Evolutionary conservation across 75 land plant genomes (phyloP).

Genomic region (Ceratopteris richardii): DNA sequence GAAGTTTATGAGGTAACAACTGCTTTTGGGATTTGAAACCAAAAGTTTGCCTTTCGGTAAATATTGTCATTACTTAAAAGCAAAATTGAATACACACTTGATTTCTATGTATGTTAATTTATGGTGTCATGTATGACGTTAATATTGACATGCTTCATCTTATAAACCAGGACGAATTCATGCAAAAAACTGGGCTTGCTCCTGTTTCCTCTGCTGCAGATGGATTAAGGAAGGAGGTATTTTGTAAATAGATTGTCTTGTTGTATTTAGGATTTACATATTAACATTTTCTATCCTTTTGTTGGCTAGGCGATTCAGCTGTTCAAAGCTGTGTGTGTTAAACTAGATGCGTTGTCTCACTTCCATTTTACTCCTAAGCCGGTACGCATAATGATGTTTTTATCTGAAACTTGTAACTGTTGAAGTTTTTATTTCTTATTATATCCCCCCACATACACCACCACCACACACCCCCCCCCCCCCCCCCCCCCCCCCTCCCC

Average conservation of each 20-base stretch:
- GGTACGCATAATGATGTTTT: constrained; percentile 31
- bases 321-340: constrained; percentile 70
- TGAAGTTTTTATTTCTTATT: not conserved
- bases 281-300: constrained; percentile 4
- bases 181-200: constrained; percentile 62
- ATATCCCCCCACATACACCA: not conserved
- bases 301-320: constrained; percentile 65
- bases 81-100: no score
- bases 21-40: not conserved
- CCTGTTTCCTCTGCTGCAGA: constrained; percentile 50
- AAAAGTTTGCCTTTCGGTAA: no score
- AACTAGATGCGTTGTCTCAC: constrained; percentile 92
- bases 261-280: not conserved
- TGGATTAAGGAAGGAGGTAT: constrained; percentile 73
- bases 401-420: not conserved
- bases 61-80: no score
- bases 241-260: not conserved
- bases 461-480: no score
- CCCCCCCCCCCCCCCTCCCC: no score
- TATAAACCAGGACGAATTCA: constrained; percentile 93
- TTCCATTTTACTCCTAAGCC: constrained; percentile 98
- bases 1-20: constrained; percentile 83
- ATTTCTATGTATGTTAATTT: no score
- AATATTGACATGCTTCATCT: no score
- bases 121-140: no score